Base-by-base conservation (phyloP, 192 early-diverging fungal species). In the Coemansia sp. region DNA sequence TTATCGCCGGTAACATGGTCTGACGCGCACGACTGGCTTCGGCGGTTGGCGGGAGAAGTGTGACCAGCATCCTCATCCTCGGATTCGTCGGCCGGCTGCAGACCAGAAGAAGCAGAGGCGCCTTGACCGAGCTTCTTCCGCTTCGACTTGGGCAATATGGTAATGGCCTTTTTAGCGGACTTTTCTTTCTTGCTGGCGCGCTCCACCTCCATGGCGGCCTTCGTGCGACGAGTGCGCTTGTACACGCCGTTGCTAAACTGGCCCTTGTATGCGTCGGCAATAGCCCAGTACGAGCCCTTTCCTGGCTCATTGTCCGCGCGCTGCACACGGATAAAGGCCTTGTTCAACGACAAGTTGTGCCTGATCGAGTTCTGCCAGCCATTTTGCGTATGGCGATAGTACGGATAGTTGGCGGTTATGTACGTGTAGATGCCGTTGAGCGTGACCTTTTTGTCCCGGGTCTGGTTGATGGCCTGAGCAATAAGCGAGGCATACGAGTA, bases 341-440 rank as follows among this genome's bases (percentile, higher is more conserved):
- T 95, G 85, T 98, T 97, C 57, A 97, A 87, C n/a, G 94, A 95
- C 39, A 98, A 84, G 78, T 97, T 97, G 81, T 98, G 97, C 41
- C 97, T 89, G 70, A 98, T 93, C 33, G 95, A 98, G 79, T 98
- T 98, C 89, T 96, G 95, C 96, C 96, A 98, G 20, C 94, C 94
- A 80, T 89, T 91, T 49, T 91, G 89, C 16, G 93, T 89, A 67
- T 93, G 89, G 70, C 88, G 85, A 78, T 93, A 98, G 80, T 94
- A 97, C 12, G 95, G 94, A 64, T 94, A 97, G 62, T 93, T 79
- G 15, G 86, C 87, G 36, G 89, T 88, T 8, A 95, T 91, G 73
- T 91, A 95, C 34, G 90, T 88, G 85, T 97, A 97, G 27, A 97
- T 95, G 5, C 92, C 95, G 79, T 90, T 93, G 27, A 97, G 84